These are phyloP conservation scores for Rhinocladiella similis DNA, from an alignment of 2,329 filamentous ascomycete species.

Conservation along the genomic window DNA sequence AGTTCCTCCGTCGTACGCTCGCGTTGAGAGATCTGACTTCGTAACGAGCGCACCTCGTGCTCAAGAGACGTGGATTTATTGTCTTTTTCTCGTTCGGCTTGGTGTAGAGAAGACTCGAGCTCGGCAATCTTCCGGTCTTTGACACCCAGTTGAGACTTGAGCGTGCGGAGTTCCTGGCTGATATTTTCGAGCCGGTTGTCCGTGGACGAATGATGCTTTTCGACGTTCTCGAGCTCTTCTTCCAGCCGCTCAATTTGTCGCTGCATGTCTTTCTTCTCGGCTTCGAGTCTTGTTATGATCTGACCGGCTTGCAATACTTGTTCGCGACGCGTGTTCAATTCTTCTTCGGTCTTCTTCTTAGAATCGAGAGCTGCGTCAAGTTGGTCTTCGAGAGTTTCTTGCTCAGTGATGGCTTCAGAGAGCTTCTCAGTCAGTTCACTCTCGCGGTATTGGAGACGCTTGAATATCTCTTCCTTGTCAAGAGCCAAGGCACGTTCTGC, in stretches of 20 bases:
- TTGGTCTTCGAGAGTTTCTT: slow-evolving; percentile 90
- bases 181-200: slow-evolving; percentile 75
- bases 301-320: slow-evolving; percentile 90
- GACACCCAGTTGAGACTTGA: slow-evolving; percentile 83
- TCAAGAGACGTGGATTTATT: slow-evolving; percentile 22
- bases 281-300: slow-evolving; percentile 81
- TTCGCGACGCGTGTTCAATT: slow-evolving; percentile 73
- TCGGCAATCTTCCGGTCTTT: slow-evolving; percentile 91
- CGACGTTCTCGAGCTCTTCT: slow-evolving; percentile 67
- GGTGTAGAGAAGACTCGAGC: slow-evolving; percentile 77
- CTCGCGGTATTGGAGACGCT: slow-evolving; percentile 89
- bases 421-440: slow-evolving; percentile 90
- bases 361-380: slow-evolving; percentile 84
- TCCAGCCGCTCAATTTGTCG: slow-evolving; percentile 70
- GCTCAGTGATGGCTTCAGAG: slow-evolving; percentile 85
- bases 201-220: slow-evolving; percentile 69
- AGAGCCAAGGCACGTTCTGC: slow-evolving; percentile 92
- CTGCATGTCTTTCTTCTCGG: slow-evolving; percentile 76
- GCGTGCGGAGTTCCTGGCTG: slow-evolving; percentile 78
- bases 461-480: slow-evolving; percentile 99
- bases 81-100: slow-evolving; percentile 84
- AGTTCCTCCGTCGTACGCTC: slow-evolving; percentile 25
- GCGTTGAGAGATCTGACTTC: slow-evolving; percentile 24
- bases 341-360: slow-evolving; percentile 84
- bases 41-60: slow-evolving; percentile 25